Base-by-base conservation (phyloP, 371 early-diverging fungal species). In the Sporodiniella umbellata region DNA sequence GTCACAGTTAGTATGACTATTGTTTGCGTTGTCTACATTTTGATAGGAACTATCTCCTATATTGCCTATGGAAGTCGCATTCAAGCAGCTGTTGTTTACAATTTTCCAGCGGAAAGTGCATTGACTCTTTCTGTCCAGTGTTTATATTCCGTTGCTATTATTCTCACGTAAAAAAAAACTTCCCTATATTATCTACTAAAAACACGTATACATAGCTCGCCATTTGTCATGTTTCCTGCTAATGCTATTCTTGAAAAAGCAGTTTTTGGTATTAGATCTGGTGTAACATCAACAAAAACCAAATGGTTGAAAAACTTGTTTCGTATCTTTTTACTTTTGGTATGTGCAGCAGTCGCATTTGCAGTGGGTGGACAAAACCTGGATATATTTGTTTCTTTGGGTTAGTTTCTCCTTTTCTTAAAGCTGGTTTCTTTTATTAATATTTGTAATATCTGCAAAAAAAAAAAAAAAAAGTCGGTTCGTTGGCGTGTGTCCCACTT, bases 171-270 rank as follows among this genome's bases (percentile, higher is more conserved):
- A 51, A n/a, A 22, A 14, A 3, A 33, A 33, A n/a, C n/a, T n/a
- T n/a, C n/a, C n/a, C n/a, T n/a, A n/a, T n/a, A n/a, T n/a, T n/a
- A n/a, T n/a, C n/a, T 22, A 25, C 22, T 33, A 12, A 45, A n/a
- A 12, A 28, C 19, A 10, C 19, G 15, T n/a, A 23, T 10, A 23
- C 42, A 14, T 44, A 54, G 52, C 11, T 64, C 75, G 0, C 90
- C 92, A 7, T 58, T 90, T 23, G 79, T 79, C 56, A 62, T 88
- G 42, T 92, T 86, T 56, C 90, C 92, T 10, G 81, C 86, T 12
- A 80, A 84, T 43, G 70, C 78, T 33, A 91, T 89, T 53, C 46
- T 86, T 28, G 92, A 91, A 58, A 68, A 76, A 19, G 73, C 64
- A n/a, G 24, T 76, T 47, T 58, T 54, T n/a, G 56, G 66, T 22